These are phyloP conservation scores for Plasmodium berghei DNA, from an alignment of 169 alveolate genomes.

Conservation along the genomic window DNA sequence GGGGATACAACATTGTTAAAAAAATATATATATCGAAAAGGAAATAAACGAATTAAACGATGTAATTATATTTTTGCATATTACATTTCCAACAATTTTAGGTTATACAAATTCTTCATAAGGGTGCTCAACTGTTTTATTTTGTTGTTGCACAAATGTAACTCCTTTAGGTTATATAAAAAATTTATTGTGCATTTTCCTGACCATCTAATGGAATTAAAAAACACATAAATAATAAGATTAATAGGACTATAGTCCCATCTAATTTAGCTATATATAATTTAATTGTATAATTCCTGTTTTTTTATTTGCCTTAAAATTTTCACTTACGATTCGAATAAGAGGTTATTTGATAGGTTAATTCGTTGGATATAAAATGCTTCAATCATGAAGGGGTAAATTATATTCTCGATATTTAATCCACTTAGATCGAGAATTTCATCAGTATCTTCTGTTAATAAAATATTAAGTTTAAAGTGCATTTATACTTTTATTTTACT, in stretches of 20 bases:
- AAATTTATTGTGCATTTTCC: conserved; percentile 61
- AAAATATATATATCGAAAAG: background rate
- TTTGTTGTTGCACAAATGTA: conserved; percentile 34
- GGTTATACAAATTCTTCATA: conserved; percentile 72
- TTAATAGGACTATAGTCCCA: background rate
- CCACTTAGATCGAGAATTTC: conserved; percentile 29
- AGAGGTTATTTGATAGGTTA: conserved; percentile 42
- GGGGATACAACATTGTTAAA: background rate
- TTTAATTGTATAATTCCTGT: background rate
- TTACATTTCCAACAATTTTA: conserved; percentile 63
- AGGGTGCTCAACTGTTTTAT: conserved; percentile 21
- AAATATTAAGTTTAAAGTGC: background rate
- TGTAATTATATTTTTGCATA: conserved; percentile 9
- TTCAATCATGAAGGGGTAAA: conserved; percentile 56
- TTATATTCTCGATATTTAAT: conserved; percentile 15
- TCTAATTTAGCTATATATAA: background rate
- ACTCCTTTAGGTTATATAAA: conserved; percentile 61
- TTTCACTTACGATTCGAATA: conserved; percentile 52
- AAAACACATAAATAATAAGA: background rate
- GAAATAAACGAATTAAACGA: background rate
- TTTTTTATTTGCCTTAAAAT: background rate
- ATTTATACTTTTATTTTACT: conserved; percentile 9
- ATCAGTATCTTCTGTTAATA: conserved; percentile 6
- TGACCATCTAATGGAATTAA: conserved; percentile 14
- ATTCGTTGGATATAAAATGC: conserved; percentile 57